phyloP scores from a whole-genome alignment of 495 filamentous ascomycete genomes.

The Xylaria telfairii region DNA sequence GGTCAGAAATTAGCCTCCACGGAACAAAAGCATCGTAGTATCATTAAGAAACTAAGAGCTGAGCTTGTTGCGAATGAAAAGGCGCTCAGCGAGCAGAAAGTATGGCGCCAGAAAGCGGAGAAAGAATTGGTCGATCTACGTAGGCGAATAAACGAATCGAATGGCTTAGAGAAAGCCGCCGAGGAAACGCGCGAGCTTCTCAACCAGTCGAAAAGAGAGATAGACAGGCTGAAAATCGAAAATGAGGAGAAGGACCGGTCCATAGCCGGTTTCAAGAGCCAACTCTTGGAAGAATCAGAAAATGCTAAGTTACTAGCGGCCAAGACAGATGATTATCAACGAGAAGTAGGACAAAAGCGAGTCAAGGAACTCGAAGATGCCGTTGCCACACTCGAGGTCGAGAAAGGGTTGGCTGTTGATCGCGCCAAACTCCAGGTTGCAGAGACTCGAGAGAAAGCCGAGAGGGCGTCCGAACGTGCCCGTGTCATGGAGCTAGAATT shows the following conservation, averaged over 20 bases:
- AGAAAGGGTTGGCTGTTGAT: conserved; percentile 76
- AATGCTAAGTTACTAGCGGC: conserved; percentile 71
- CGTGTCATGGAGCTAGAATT: conserved; percentile 76
- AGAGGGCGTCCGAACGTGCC: conserved; percentile 76
- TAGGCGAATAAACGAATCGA: conserved; percentile 66
- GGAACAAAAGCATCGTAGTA: conserved; percentile 81
- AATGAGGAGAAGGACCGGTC: conserved; percentile 67
- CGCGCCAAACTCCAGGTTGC: conserved; percentile 70
- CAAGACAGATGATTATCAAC: conserved; percentile 68
- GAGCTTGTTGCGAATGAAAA: conserved; percentile 69
- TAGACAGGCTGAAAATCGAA: conserved; percentile 70
- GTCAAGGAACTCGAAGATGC: conserved; percentile 75
- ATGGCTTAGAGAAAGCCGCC: conserved; percentile 69
- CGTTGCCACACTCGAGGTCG: conserved; percentile 71
- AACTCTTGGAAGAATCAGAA: conserved; percentile 71
- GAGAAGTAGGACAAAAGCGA: conserved; percentile 69
- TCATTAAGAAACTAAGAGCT: conserved; percentile 79
- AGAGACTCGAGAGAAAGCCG: conserved; percentile 72
- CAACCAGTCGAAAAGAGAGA: conserved; percentile 71
- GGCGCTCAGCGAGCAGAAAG: conserved; percentile 64
- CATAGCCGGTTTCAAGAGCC: conserved; percentile 71
- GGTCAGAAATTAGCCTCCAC: conserved; percentile 86
- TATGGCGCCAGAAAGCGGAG: conserved; percentile 71
- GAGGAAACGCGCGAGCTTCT: conserved; percentile 69
- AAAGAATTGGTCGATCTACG: conserved; percentile 63